Conservation (phyloP, 2,329 filamentous ascomycete species). For the Pseudophaeomoniella oleicola region DNA sequence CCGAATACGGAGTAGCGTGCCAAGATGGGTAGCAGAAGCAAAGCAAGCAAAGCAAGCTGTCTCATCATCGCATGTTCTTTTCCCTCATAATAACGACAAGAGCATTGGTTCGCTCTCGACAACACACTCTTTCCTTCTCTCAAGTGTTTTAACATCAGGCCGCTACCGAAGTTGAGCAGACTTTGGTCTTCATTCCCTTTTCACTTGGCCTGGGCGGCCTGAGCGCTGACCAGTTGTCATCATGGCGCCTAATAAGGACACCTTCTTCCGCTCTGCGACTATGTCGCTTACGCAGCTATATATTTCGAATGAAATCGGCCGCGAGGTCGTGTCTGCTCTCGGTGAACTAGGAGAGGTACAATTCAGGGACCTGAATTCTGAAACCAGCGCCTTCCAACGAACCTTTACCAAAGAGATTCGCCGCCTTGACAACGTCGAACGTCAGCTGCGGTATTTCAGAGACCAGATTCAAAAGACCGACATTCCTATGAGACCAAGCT, state of each 20-base stretch:
- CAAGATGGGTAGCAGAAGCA: not conserved
- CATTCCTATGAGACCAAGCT: slow-evolving; percentile 76
- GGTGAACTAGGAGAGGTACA: slow-evolving; percentile 94
- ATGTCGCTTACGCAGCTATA: slow-evolving; percentile 99
- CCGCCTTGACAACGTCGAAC: slow-evolving; percentile 92
- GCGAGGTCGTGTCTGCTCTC: slow-evolving; percentile 90
- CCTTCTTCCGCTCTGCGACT: slow-evolving; percentile 98
- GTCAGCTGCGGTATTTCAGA: slow-evolving; percentile 92
- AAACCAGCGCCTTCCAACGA: slow-evolving; percentile 86
- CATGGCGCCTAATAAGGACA: slow-evolving; percentile 59
- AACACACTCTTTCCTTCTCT: slow-evolving; percentile 4
- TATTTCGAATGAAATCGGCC: slow-evolving; percentile 95
- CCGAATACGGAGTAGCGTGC: too few species aligned
- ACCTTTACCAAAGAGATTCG: slow-evolving; percentile 97
- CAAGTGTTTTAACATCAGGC: not conserved
- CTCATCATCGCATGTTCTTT: not conserved
- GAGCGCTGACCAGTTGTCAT: slow-evolving; percentile 6
- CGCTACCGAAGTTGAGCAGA: not conserved
- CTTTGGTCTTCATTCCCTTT: not conserved
- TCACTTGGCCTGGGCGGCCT: slow-evolving; percentile 12
- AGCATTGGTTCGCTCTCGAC: too few species aligned
- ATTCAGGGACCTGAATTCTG: slow-evolving; percentile 93
- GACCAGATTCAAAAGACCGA: slow-evolving; percentile 86
- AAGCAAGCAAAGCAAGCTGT: too few species aligned
- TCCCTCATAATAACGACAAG: too few species aligned